Evolutionary conservation across 2,329 filamentous ascomycete genomes (phyloP).

Genomic region (Colletotrichum plurivorum): DNA sequence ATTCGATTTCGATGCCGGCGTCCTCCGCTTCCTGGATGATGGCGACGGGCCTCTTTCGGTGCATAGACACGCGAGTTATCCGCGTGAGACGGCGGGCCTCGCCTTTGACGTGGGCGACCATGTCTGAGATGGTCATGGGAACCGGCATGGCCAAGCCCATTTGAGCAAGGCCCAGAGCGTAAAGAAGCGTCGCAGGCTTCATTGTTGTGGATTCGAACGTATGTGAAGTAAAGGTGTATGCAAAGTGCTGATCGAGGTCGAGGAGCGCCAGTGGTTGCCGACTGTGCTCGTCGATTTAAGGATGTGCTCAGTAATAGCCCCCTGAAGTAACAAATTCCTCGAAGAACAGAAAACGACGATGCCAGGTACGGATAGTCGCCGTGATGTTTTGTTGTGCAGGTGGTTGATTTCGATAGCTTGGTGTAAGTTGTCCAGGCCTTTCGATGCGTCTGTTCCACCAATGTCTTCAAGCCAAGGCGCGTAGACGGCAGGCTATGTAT

Average conservation of each 20-base stretch:
- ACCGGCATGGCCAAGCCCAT: constrained; percentile 29
- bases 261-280: neutral
- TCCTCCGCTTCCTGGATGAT: constrained; percentile 1
- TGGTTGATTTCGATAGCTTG: neutral
- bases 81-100: constrained; percentile 27
- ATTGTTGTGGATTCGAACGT: constrained; percentile 12
- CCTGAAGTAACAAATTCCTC: no score
- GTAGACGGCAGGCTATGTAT: neutral
- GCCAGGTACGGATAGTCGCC: neutral
- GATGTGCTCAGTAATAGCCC: neutral
- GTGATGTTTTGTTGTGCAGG: neutral
- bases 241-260: neutral
- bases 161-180: constrained; percentile 20
- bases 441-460: neutral
- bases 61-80: constrained; percentile 15
- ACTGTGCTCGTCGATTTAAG: neutral
- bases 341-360: no score
- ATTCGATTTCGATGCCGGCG: constrained; percentile 16
- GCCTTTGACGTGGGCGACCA: constrained; percentile 18
- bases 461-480: constrained; percentile 10
- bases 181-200: constrained; percentile 34
- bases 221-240: neutral
- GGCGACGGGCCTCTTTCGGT: constrained; percentile 1
- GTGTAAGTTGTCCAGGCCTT: neutral
- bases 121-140: constrained; percentile 30